phyloP scores from a whole-genome alignment of 2,329 filamentous ascomycete genomes.

The Pyrenophora graminea region DNA sequence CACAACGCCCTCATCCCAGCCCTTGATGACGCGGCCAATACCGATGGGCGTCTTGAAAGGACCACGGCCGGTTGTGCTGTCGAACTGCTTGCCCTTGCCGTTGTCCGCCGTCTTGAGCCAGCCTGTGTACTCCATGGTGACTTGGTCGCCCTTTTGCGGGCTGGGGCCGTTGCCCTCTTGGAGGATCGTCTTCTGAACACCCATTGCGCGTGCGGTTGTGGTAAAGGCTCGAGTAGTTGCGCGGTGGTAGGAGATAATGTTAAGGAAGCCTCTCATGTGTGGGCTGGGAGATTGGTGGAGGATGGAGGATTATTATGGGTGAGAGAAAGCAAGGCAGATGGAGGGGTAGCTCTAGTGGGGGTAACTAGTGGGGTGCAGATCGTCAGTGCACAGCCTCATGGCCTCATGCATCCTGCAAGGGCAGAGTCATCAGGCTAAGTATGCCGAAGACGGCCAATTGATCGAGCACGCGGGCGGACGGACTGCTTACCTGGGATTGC shows the following conservation, averaged over 20 bases:
- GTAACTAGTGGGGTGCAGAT: constrained; percentile 11
- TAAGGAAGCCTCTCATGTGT: constrained; percentile 18
- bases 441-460: constrained; percentile 13
- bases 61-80: constrained; percentile 76
- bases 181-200: constrained; percentile 36
- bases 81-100: constrained; percentile 61
- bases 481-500: constrained; percentile 11
- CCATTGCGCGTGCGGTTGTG: constrained; percentile 30
- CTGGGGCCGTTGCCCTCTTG: constrained; percentile 35
- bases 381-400: constrained; percentile 21
- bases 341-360: constrained; percentile 18
- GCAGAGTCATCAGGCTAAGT: constrained; percentile 12
- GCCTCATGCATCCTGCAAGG: constrained; percentile 22
- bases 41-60: constrained; percentile 80
- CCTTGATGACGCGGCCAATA: constrained; percentile 80
- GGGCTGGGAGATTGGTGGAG: constrained; percentile 10
- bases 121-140: constrained; percentile 42
- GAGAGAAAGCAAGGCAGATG: constrained; percentile 8
- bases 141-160: constrained; percentile 33
- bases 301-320: constrained; percentile 3
- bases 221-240: constrained; percentile 17
- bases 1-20: constrained; percentile 63
- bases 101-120: constrained; percentile 32
- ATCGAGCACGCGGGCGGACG: constrained; percentile 9
- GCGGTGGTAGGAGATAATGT: constrained; percentile 11